A percentile compares a stretch with the other conserved stretches of the same genome.
Conservation (phyloP, 371 early-diverging fungal genomes). For the Conidiobolus coronatus region DNA sequence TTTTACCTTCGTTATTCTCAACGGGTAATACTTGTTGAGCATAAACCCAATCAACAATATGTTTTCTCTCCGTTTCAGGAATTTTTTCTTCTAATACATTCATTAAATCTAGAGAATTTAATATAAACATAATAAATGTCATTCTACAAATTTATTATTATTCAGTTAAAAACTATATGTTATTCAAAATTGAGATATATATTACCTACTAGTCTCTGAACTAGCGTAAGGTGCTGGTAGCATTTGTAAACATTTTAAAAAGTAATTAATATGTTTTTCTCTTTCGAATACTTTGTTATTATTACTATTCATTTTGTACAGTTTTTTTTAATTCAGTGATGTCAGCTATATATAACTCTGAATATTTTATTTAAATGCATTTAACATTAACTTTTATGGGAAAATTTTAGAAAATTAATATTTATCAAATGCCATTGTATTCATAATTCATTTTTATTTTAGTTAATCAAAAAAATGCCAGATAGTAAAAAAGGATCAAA, state of each 20-base stretch:
- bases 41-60: conserved; percentile 92
- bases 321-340: too few species aligned
- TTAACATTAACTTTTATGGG: too few species aligned
- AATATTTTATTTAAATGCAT: too few species aligned
- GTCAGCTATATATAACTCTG: too few species aligned
- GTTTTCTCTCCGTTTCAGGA: conserved; percentile 20
- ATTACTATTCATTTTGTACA: background rate
- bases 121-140: conserved; percentile 62
- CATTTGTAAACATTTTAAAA: conserved; percentile 37
- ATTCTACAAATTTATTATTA: conserved; percentile 24
- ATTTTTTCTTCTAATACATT: conserved; percentile 29
- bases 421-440: too few species aligned
- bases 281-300: background rate
- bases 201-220: conserved; percentile 55
- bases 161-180: too few species aligned
- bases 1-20: conserved; percentile 4
- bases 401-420: too few species aligned
- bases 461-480: too few species aligned
- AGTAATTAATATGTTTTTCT: conserved; percentile 41
- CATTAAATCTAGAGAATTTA: conserved; percentile 58
- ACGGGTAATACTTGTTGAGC: conserved; percentile 53
- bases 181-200: background rate
- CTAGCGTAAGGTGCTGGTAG: conserved; percentile 46
- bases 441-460: too few species aligned
- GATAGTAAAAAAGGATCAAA: too few species aligned